Evolutionary conservation across 2,329 filamentous ascomycete species (phyloP).

Genomic region (Nothopassalora personata): DNA sequence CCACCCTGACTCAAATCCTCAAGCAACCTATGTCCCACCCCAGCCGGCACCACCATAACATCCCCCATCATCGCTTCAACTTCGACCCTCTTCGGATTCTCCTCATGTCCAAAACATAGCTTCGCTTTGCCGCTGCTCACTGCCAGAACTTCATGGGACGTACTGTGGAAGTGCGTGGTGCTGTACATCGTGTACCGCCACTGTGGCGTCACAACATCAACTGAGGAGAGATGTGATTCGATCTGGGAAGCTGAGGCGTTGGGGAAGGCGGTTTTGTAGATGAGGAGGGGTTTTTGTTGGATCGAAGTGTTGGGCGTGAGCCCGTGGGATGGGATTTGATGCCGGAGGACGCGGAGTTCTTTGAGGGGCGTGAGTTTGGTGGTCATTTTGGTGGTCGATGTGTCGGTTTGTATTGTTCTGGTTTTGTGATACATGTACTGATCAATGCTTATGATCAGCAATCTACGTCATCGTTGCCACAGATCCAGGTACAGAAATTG

Average conservation of each 20-base stretch:
- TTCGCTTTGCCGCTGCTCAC: constrained; percentile 54
- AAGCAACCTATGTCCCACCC: constrained; percentile 59
- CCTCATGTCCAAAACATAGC: constrained; percentile 62
- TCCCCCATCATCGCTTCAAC: constrained; percentile 54
- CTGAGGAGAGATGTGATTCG: constrained; percentile 50
- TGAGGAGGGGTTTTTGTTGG: constrained; percentile 57
- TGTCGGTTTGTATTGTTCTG: not conserved
- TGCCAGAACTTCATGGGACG: constrained; percentile 61
- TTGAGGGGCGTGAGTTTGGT: constrained; percentile 40
- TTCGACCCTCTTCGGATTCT: constrained; percentile 55
- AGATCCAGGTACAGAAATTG: not conserved
- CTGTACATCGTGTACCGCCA: constrained; percentile 67
- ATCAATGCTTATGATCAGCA: not conserved
- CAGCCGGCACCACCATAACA: constrained; percentile 60
- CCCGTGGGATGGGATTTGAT: constrained; percentile 54
- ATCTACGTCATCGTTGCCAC: constrained; percentile 5
- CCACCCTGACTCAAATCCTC: constrained; percentile 43
- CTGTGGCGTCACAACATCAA: constrained; percentile 56
- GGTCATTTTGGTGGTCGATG: constrained; percentile 8
- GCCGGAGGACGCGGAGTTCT: constrained; percentile 52
- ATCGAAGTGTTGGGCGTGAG: constrained; percentile 60
- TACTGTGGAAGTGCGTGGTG: constrained; percentile 63
- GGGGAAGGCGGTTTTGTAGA: constrained; percentile 59
- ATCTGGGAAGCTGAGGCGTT: constrained; percentile 45
- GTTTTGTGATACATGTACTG: not conserved